Evolutionary conservation across 2,329 filamentous ascomycete genomes (phyloP), one percentile per base, ranked within the genome.

Genomic region (Botrytis fabae): DNA sequence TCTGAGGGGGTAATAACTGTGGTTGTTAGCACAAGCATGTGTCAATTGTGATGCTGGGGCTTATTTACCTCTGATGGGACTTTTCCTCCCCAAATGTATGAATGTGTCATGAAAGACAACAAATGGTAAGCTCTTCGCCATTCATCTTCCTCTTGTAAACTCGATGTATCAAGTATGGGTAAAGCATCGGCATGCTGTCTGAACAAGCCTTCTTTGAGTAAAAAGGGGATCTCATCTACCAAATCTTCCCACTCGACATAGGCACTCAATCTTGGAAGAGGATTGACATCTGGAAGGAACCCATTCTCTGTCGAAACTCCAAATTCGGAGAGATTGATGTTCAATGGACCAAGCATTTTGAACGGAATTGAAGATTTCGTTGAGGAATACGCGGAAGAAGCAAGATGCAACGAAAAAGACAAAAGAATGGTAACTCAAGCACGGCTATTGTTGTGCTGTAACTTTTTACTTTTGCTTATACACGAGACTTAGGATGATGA

Each of bases 81-180:
- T 61, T 93, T 88, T 35, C 92, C 93, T 72, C 94, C 93, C 95
- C 95, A 98, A 32, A 98, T 90, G 82, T 97, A 97, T 16, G 89
- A 91, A 82, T 98, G 94, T 1, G 93, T 86, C 72, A 97, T 87
- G 79, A 97, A 96, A 0, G 88, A 89, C 60, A 98, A 85, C 12
- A 97, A 85, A 4, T 91, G 87, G 81, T 97, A 97, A 72, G 94
- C 94, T 77, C 94, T 86, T 76, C 91, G 86, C 93, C 93, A 97
- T 84, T 97, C 92, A 1, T 87, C 82, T 77, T 93, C 90, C 2
- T 86, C 86, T 6, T 82, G 81, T 9, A 97, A 85, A 9, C 86
- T 84, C 28, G 88, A 85, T 0, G 91, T 92, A 0, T 90, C 91
- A 1, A 97, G 85, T 0, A 93, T 81, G 0, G 92, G 91, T n/a